phyloP scores from a whole-genome alignment of 2,329 filamentous ascomycete species.

The Trichoderma guizhouense region DNA sequence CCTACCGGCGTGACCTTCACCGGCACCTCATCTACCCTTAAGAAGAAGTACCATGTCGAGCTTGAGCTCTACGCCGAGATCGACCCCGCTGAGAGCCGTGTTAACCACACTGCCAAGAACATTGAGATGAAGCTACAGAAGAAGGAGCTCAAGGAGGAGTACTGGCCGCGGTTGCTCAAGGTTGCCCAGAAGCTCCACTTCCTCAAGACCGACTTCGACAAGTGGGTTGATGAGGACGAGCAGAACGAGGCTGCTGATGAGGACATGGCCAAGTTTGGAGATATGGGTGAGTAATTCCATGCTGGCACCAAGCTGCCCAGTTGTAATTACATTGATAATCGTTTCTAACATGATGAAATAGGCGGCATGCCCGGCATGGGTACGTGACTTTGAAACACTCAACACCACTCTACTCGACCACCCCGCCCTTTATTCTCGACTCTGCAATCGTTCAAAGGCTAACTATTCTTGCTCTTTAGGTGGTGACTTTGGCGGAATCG shows the following conservation, averaged over 20 bases:
- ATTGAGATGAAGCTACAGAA: conserved; percentile 90
- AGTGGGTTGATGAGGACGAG: conserved; percentile 99
- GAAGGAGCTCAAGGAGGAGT: conserved; percentile 93
- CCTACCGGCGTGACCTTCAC: conserved; percentile 74
- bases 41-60: conserved; percentile 80
- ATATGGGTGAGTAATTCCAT: conserved; percentile 53
- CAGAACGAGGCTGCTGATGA: conserved; percentile 87
- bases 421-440: neutral
- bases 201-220: conserved; percentile 98
- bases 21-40: conserved; percentile 78
- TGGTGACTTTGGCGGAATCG: conserved; percentile 80
- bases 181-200: conserved; percentile 86
- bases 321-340: neutral
- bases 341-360: conserved; percentile 25
- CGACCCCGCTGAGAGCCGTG: conserved; percentile 77
- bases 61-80: conserved; percentile 90
- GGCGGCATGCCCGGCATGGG: conserved; percentile 56
- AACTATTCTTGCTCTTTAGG: conserved; percentile 18
- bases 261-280: conserved; percentile 66
- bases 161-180: conserved; percentile 94
- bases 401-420: neutral
- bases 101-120: conserved; percentile 83
- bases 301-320: neutral
- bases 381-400: conserved; percentile 31
- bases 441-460: neutral